These are phyloP conservation scores for Ballota nigra DNA, from an alignment of 257 asterid genomes.

Conservation along the genomic window DNA sequence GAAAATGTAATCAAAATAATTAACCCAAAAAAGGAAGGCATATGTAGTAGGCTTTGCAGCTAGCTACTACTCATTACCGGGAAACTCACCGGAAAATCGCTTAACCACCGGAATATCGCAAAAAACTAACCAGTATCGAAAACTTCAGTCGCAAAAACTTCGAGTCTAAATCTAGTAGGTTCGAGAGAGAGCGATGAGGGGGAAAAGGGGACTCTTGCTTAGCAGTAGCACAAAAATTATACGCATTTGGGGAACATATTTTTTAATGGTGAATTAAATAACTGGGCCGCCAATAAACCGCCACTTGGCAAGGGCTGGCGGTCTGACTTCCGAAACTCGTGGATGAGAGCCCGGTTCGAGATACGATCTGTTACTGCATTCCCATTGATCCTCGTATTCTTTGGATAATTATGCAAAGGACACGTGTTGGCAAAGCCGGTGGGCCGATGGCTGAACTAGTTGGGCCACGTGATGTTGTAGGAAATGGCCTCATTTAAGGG, in stretches of 20 bases:
- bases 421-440: constrained; percentile 42
- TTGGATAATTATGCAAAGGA: background rate
- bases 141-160: background rate
- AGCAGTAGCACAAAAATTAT: background rate
- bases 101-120: constrained; percentile 19
- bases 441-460: background rate
- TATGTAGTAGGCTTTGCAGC: background rate
- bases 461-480: background rate
- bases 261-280: constrained; percentile 16
- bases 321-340: constrained; percentile 67
- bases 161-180: constrained; percentile 36
- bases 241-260: constrained; percentile 2
- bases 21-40: background rate
- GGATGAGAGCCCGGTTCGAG: constrained; percentile 63
- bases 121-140: constrained; percentile 4
- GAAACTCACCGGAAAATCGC: constrained; percentile 41
- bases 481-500: constrained; percentile 17
- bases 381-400: constrained; percentile 44
- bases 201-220: constrained; percentile 1
- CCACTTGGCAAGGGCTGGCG: constrained; percentile 61
- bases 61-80: constrained; percentile 8
- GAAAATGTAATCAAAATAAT: background rate
- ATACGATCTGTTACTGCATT: constrained; percentile 62
- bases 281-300: constrained; percentile 22
- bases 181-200: constrained; percentile 32